Evolutionary conservation across 2,329 filamentous ascomycete genomes (phyloP).

Genomic region (Colletotrichum siamense): DNA sequence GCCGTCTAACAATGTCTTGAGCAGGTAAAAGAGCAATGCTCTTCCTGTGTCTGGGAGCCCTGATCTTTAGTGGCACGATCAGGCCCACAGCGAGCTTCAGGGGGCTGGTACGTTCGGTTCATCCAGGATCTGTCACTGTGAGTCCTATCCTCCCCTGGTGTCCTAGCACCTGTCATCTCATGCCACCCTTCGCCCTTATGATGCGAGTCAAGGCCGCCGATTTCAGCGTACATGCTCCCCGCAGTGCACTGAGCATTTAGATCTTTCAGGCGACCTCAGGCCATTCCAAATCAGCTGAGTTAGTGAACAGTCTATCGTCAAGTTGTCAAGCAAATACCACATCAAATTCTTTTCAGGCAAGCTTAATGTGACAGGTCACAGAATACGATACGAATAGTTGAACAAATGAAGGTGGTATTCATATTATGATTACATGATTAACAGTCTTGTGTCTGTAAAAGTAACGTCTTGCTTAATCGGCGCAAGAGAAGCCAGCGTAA

Average conservation of each 20-base stretch:
- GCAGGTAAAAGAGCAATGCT: neutral
- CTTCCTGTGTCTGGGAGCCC: neutral
- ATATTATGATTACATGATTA: constrained; percentile 10
- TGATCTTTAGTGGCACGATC: neutral
- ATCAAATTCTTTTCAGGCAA: neutral
- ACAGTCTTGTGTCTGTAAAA: neutral
- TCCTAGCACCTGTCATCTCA: neutral
- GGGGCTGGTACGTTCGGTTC: neutral
- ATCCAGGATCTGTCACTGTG: no score
- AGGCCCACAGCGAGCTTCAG: neutral
- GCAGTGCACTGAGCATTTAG: neutral
- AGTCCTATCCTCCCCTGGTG: no score
- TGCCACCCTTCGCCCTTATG: neutral
- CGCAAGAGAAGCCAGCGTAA: neutral
- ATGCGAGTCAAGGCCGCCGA: neutral
- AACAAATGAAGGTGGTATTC: neutral
- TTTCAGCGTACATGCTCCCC: neutral
- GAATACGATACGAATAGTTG: fast-evolving
- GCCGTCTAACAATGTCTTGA: neutral
- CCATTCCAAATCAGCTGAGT: neutral
- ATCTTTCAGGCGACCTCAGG: neutral
- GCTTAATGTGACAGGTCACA: neutral
- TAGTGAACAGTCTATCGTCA: neutral
- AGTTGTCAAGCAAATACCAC: no score
- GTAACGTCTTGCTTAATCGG: neutral